These are phyloP conservation scores for Carpinus viminea DNA, from an alignment of 306 rosid genomes.

Conservation along the genomic window DNA sequence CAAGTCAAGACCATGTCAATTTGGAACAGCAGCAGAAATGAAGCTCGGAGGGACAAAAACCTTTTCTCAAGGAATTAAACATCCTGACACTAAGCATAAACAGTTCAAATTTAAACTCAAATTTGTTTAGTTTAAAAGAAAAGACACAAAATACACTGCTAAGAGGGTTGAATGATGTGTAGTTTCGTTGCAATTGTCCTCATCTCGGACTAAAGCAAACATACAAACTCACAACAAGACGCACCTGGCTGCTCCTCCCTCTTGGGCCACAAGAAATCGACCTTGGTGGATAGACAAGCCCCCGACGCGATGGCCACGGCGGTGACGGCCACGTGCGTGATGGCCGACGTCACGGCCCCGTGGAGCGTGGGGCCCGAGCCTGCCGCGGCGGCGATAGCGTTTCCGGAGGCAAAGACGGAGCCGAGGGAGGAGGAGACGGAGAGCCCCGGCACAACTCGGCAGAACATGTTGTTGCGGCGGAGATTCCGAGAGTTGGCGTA, in stretches of 20 bases:
- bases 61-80: not conserved
- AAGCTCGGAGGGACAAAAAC: too few relatives aligned
- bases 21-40: too few relatives aligned
- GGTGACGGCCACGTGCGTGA: constrained; percentile 94
- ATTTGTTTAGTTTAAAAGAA: not conserved
- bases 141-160: not conserved
- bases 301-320: constrained; percentile 98
- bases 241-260: constrained; percentile 77
- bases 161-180: too few relatives aligned
- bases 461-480: constrained; percentile 44
- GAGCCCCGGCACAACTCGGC: constrained; percentile 43
- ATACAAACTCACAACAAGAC: not conserved
- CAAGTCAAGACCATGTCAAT: too few relatives aligned
- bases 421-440: constrained; percentile 56
- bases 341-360: constrained; percentile 86
- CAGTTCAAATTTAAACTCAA: not conserved
- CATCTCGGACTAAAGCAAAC: not conserved
- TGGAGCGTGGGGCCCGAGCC: constrained; percentile 58
- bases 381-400: constrained; percentile 78
- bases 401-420: constrained; percentile 60
- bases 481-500: constrained; percentile 34
- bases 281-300: constrained; percentile 93
- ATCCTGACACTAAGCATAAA: too few relatives aligned
- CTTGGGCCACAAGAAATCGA: constrained; percentile 96
- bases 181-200: not conserved